Conservation (phyloP, 306 rosid genomes). For the Sechiopsis laciniata region DNA sequence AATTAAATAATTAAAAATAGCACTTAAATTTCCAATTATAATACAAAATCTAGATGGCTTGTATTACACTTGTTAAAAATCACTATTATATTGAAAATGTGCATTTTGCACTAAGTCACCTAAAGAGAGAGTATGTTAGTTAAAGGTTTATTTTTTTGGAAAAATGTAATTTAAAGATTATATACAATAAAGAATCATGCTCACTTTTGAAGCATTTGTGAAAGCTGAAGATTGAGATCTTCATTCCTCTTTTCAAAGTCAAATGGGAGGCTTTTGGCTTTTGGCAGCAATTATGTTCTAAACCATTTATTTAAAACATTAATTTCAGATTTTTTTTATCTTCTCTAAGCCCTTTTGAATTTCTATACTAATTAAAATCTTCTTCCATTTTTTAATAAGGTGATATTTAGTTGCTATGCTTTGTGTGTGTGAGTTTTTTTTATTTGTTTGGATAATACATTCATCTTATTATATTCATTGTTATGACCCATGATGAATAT, state of each 20-base stretch:
- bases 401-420: background rate
- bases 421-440: background rate
- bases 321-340: background rate
- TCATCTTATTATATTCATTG: background rate
- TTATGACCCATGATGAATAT: background rate
- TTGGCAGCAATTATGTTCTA: background rate
- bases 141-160: too few species aligned
- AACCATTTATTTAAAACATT: background rate
- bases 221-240: constrained; percentile 3
- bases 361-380: background rate
- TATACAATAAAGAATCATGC: background rate
- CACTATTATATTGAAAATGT: background rate
- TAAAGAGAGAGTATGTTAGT: too few species aligned
- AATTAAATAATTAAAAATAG: background rate
- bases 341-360: background rate
- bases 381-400: background rate
- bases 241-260: constrained; percentile 12
- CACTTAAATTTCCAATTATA: background rate
- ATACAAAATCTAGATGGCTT: background rate
- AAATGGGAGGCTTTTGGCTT: background rate
- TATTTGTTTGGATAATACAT: background rate
- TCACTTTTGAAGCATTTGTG: constrained; percentile 7
- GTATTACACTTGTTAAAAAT: background rate
- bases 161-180: background rate
- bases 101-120: background rate